Evolutionary conservation across 306 rosid species (phyloP), one percentile per base, ranked within the genome.

Genomic region (Oemleria cerasiformis): DNA sequence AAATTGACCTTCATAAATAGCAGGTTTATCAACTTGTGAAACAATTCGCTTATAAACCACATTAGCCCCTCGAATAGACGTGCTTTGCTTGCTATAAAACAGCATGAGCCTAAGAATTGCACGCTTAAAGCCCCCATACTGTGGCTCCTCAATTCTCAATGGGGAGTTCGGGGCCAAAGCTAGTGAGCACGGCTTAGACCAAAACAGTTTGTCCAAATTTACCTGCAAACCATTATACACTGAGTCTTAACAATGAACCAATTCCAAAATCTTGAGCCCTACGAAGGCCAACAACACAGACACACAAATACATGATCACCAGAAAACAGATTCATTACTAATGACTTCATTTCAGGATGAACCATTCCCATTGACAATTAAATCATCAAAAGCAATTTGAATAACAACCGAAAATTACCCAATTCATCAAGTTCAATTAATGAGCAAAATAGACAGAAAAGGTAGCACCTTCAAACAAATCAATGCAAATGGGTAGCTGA

Each of bases 81-180:
- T 88, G 88, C 99, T 91, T 81, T 94, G 99, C 75, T 91, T 88
- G 77, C 96, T 87, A 75, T 91, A 94, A 80, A 91, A 94, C 75
- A 91, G 36, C 95, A 91, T 76, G 73, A 94, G 61, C 64, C 67
- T 88, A 66, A 95, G 78, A 15, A 91, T 14, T 63, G 87, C 48
- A 71, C 73, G 96, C 80, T 84, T 91, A 65, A 95, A 25, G 12
- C 99, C 96, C 81, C 68, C 84, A 39, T 77, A 89, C 21, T 88
- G 64, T 44, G 96, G 99, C 79, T 95, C 97, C 20, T 91, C 91
- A 39, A 88, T 75, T 85, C 96, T 85, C 67, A 81, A 69, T 3
- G 92, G 88, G 0, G 99, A 95, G 17, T 90, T 89, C 9, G 2
- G 73, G 0, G 91, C 79, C 82, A 95, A 73, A 43, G 96, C 90